Evolutionary conservation across 2,329 filamentous ascomycete species (phyloP).

Genomic region (Sarocladium brachiariae): DNA sequence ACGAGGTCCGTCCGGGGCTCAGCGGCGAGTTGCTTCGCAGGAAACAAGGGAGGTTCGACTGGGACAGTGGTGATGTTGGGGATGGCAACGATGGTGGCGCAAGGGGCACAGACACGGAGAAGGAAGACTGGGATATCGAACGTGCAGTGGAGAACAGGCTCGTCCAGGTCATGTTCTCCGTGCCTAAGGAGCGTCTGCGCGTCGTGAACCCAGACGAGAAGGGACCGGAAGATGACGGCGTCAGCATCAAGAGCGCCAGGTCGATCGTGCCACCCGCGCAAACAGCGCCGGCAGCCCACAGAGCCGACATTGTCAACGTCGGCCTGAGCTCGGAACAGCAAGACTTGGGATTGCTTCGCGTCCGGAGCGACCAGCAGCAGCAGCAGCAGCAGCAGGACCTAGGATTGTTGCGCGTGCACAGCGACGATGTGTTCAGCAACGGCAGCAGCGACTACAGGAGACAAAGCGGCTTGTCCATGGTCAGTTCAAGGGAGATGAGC

Average conservation of each 20-base stretch:
- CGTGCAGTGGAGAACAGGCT: constrained; percentile 61
- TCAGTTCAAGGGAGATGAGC: constrained; percentile 24
- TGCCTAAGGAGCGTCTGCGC: constrained; percentile 75
- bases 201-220: constrained; percentile 76
- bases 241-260: constrained; percentile 7
- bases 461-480: constrained; percentile 15
- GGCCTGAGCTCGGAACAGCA: constrained; percentile 9
- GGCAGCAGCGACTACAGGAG: constrained; percentile 4
- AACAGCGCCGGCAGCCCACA: constrained; percentile 16
- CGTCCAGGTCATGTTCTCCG: constrained; percentile 87
- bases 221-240: constrained; percentile 22
- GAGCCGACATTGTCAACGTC: constrained; percentile 36
- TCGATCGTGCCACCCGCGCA: constrained; percentile 2
- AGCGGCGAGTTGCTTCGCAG: constrained; percentile 43
- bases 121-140: constrained; percentile 74
- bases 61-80: constrained; percentile 33
- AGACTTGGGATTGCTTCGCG: constrained; percentile 7
- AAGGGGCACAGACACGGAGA: constrained; percentile 29
- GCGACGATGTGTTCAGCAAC: background rate
- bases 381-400: background rate
- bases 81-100: constrained; percentile 21
- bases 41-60: constrained; percentile 49
- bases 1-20: constrained; percentile 31
- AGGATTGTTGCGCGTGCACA: constrained; percentile 11
- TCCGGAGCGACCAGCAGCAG: constrained; percentile 5